Conservation (phyloP, 495 filamentous ascomycete species). For the Lindgomyces ingoldianus region DNA sequence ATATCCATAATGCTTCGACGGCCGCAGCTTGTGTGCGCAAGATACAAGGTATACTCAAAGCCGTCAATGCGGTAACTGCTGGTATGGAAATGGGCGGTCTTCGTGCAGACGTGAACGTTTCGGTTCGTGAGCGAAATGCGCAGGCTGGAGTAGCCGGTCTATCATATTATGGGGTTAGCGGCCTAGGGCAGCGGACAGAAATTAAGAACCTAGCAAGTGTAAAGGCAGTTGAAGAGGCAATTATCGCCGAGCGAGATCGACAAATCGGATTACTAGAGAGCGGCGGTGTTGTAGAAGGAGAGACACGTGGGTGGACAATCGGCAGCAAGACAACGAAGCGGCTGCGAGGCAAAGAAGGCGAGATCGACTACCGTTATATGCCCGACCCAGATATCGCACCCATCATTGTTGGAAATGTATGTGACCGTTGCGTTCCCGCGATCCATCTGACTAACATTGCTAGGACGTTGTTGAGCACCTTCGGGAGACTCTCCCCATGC, state of each 20-base stretch:
- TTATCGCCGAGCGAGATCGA: constrained; percentile 83
- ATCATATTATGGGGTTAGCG: constrained; percentile 57
- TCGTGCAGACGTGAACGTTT: constrained; percentile 94
- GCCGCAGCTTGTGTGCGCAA: constrained; percentile 87
- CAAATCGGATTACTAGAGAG: constrained; percentile 80
- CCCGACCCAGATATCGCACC: constrained; percentile 90
- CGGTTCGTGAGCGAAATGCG: constrained; percentile 61
- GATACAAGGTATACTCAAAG: constrained; percentile 77
- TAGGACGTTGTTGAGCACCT: constrained; percentile 66
- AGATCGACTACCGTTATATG: constrained; percentile 98
- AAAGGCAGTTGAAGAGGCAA: constrained; percentile 91
- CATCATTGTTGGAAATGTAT: constrained; percentile 65
- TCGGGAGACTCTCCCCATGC: constrained; percentile 57
- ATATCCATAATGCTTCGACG: constrained; percentile 79
- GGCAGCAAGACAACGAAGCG: constrained; percentile 72
- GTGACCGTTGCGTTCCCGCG: constrained; percentile 4
- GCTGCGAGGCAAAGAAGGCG: constrained; percentile 90
- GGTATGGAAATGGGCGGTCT: constrained; percentile 94
- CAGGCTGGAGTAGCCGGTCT: constrained; percentile 41
- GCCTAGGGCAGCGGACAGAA: constrained; percentile 84
- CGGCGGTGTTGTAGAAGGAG: constrained; percentile 76
- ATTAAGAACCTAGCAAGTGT: constrained; percentile 97
- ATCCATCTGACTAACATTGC: neutral
- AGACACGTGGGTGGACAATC: constrained; percentile 92
- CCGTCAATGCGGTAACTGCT: constrained; percentile 76